A percentile compares a stretch with the other conserved stretches of the same genome.
Evolutionary conservation across 768 basidiomycete species (phyloP).

Genomic region (Suillus brevipes): DNA sequence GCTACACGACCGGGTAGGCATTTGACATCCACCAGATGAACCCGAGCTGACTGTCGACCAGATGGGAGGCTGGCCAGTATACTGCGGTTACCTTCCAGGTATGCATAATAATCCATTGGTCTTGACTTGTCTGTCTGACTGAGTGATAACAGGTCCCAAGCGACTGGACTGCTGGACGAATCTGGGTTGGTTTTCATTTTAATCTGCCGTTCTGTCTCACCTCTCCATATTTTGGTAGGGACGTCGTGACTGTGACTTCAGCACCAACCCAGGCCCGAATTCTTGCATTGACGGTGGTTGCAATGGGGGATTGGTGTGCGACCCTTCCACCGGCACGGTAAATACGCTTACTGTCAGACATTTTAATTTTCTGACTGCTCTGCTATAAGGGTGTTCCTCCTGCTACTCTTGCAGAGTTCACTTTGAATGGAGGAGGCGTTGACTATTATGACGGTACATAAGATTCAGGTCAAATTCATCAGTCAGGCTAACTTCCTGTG

Average conservation of each 20-base stretch:
- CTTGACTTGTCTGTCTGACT: neutral
- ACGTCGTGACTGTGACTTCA: conserved; percentile 65
- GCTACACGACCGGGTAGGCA: conserved; percentile 44
- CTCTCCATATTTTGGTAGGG: conserved; percentile 27
- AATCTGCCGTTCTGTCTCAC: neutral
- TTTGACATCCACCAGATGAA: neutral
- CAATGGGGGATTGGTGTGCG: conserved; percentile 66
- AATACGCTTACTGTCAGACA: neutral
- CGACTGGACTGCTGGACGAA: conserved; percentile 65
- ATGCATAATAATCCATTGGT: neutral
- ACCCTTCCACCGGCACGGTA: conserved; percentile 50
- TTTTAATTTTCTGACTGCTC: conserved; percentile 1
- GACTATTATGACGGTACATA: conserved; percentile 64
- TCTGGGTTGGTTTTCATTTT: conserved; percentile 45
- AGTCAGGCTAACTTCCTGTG: neutral
- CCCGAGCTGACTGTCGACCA: conserved; percentile 13
- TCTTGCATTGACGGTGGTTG: conserved; percentile 68
- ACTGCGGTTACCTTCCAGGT: conserved; percentile 31
- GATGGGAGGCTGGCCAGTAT: conserved; percentile 35
- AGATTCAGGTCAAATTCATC: neutral
- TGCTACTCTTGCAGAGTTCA: conserved; percentile 68
- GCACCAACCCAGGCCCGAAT: conserved; percentile 46
- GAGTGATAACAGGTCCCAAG: conserved; percentile 46
- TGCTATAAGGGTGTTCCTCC: conserved; percentile 58
- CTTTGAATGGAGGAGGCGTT: conserved; percentile 42